These are phyloP conservation scores for Begonia peltatifolia DNA, from an alignment of 306 rosid species.

Conservation along the genomic window DNA sequence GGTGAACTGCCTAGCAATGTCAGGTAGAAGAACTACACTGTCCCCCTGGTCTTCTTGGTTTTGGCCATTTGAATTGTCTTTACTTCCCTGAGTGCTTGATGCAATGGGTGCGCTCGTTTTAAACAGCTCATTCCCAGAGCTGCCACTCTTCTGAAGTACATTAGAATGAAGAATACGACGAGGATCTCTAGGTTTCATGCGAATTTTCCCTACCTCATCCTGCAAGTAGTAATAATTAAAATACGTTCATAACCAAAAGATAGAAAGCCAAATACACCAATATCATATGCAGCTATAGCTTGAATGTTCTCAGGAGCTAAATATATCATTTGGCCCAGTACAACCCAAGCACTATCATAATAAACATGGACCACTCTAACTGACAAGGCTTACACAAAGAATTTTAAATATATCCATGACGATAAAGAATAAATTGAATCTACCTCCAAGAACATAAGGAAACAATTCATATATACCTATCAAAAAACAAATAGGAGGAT, in stretches of 20 bases:
- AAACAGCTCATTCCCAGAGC: constrained; percentile 44
- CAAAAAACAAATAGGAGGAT: too few species aligned
- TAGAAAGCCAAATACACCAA: too few species aligned
- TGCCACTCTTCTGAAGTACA: constrained; percentile 46
- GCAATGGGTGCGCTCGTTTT: constrained; percentile 24
- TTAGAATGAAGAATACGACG: constrained; percentile 72
- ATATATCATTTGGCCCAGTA: too few species aligned
- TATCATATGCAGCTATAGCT: too few species aligned
- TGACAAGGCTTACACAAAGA: too few species aligned
- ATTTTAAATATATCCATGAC: neutral
- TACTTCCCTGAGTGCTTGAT: constrained; percentile 26
- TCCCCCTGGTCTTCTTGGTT: constrained; percentile 46
- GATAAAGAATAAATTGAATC: constrained; percentile 4
- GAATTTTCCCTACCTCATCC: constrained; percentile 55
- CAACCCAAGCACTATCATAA: too few species aligned
- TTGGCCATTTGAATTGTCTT: constrained; percentile 30
- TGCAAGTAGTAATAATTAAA: constrained; percentile 10
- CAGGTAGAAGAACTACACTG: constrained; percentile 33
- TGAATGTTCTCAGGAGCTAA: too few species aligned
- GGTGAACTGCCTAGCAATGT: constrained; percentile 66
- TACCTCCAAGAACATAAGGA: too few species aligned
- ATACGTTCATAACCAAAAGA: constrained; percentile 1
- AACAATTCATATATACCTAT: too few species aligned
- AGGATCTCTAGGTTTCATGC: constrained; percentile 98
- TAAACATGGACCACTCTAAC: too few species aligned